A percentile compares a stretch with the other conserved stretches of the same genome.
phyloP scores from a whole-genome alignment of 371 early-diverging fungal genomes.

The Blastocladiella emersonii region DNA sequence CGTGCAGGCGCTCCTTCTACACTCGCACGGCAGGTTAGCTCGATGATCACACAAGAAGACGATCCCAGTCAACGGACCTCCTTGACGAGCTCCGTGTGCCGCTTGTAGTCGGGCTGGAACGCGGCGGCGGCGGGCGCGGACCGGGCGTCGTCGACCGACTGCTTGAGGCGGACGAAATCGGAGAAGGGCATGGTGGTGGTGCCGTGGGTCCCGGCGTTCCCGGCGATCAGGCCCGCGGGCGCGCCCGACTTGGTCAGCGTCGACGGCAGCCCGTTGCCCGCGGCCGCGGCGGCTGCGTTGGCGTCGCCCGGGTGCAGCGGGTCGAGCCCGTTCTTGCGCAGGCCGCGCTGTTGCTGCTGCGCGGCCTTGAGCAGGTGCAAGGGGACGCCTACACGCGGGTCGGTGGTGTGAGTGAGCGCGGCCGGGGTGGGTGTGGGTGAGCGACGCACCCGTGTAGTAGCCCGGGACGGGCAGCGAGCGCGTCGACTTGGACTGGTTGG shows the following conservation, averaged over 20 bases:
- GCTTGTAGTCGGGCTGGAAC: background rate
- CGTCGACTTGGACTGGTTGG: background rate
- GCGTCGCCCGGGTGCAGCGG: background rate
- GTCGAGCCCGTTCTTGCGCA: background rate
- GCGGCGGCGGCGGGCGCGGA: background rate
- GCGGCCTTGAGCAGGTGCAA: background rate
- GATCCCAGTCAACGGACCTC: background rate
- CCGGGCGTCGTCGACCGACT: background rate
- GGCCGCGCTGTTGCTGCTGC: background rate
- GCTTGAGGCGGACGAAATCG: background rate
- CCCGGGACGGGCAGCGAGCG: background rate
- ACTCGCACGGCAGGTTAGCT: too few species aligned
- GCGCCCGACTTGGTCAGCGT: background rate
- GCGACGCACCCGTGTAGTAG: background rate
- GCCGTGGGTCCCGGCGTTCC: background rate
- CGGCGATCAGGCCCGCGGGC: background rate
- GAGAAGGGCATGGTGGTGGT: background rate
- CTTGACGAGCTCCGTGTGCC: background rate
- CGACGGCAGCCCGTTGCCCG: background rate
- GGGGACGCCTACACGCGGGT: background rate
- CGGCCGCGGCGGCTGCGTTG: background rate
- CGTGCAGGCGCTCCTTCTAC: conserved; percentile 19
- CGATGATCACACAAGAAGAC: too few species aligned
- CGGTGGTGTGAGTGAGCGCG: background rate
- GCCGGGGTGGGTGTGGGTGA: too few species aligned